Base-by-base conservation (phyloP, 2,329 filamentous ascomycete species). In the Ascochyta clinopodiicola region DNA sequence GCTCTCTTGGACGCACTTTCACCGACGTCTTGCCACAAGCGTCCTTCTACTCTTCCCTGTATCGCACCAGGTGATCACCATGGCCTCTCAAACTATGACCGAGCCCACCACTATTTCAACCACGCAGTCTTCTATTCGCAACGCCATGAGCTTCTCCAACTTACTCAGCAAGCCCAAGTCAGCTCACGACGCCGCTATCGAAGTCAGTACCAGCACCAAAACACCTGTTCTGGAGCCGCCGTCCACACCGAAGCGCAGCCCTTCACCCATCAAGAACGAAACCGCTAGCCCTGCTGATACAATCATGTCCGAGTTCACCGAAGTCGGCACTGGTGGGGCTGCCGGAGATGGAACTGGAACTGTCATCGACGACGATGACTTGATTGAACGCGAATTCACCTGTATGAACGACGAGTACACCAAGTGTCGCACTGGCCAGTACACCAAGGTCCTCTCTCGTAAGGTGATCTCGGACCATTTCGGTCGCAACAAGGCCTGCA, bases 391-490 rank as follows among this genome's bases (percentile, higher is more conserved):
- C 38, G 67, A 73, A 47, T 75, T 75, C 42, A 50, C 56, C 5
- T 75, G 73, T 52, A 65, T 66, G 59, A 69, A 70, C 51, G 70
- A 74, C 42, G 64, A 69, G n/a, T 63, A 60, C 27, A 62, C 61
- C 19, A 59, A 59, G 2, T 77, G 74, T 49, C 51, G 49, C 9
- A 74, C 72, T 3, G 71, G 72, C 13, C 74, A 77, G 47, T 70
- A 69, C 61, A 74, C 66, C 22, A 56, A 62, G 15, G 56, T 60
- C 10, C 60, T 75, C 0, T 70, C 73, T 4, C 73, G 74, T 62
- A 77, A 77, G 51, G 71, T 74, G 29, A 75, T 77, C 39, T 76
- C 73, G 3, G 68, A 77, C 45, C 72, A 75, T 55, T 77, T 77
- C 44, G 74, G 74, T 38, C 67, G 74, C 50, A 77, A 77, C 70